Percentiles rank a stretch among this genome's conserved stretches.
Conservation (phyloP, 495 filamentous ascomycete genomes). For the Rhizodiscina lignyota region DNA sequence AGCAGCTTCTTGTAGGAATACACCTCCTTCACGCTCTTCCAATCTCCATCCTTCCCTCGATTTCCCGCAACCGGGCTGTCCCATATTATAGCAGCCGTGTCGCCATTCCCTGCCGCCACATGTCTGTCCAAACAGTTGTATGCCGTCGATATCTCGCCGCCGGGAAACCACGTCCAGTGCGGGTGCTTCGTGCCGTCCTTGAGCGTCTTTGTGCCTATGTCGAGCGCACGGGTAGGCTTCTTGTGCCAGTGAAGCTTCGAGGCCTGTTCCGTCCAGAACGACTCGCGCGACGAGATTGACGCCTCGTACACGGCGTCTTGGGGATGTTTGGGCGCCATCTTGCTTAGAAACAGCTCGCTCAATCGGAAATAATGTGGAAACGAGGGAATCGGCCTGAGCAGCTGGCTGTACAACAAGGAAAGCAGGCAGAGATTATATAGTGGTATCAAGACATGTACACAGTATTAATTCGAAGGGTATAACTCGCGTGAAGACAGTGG, state of each 20-base stretch:
- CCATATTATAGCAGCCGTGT: slow-evolving; percentile 62
- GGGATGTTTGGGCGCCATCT: slow-evolving; percentile 15
- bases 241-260: slow-evolving; percentile 65
- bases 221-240: slow-evolving; percentile 34
- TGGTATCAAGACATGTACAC: too few species aligned
- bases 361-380: too few species aligned
- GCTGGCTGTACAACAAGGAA: too few species aligned
- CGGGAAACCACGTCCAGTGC: slow-evolving; percentile 79
- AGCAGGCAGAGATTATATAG: too few species aligned
- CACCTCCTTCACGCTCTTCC: too few species aligned
- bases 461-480: too few species aligned
- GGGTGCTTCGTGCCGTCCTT: slow-evolving; percentile 30
- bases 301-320: slow-evolving; percentile 20
- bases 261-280: slow-evolving; percentile 67
- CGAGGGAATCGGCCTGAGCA: too few species aligned
- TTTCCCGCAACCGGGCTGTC: slow-evolving; percentile 72
- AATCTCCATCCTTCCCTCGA: too few species aligned
- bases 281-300: slow-evolving; percentile 43
- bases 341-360: too few species aligned
- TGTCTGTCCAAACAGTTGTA: slow-evolving; percentile 88
- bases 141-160: slow-evolving; percentile 73
- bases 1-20: slow-evolving; percentile 61
- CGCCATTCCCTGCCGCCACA: slow-evolving; percentile 57
- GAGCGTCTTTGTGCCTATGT: slow-evolving; percentile 30
- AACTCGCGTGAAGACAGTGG: too few species aligned